These are phyloP conservation scores for Coffea canephora DNA, from an alignment of 257 asterid species.

Conservation along the genomic window DNA sequence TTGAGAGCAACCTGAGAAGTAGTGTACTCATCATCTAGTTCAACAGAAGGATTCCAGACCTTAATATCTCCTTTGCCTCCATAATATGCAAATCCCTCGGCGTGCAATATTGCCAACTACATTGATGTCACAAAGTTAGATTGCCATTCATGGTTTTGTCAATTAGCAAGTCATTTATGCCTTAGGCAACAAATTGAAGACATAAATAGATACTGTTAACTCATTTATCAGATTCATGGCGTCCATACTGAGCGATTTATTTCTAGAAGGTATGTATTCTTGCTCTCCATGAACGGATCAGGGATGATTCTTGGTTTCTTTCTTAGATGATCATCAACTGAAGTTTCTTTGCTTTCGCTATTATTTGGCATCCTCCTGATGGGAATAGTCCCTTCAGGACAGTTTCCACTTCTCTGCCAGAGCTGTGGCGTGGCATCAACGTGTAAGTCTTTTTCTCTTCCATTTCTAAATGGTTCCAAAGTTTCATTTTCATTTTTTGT, in stretches of 20 bases:
- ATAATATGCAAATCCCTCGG: slow-evolving; percentile 52
- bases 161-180: too few relatives aligned
- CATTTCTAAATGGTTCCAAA: background rate
- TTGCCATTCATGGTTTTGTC: too few relatives aligned
- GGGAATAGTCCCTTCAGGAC: slow-evolving; percentile 71
- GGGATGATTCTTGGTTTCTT: slow-evolving; percentile 19
- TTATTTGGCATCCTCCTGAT: slow-evolving; percentile 33
- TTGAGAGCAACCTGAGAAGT: slow-evolving; percentile 51
- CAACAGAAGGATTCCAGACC: slow-evolving; percentile 59
- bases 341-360: background rate
- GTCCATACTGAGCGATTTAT: slow-evolving; percentile 50
- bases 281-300: slow-evolving; percentile 18
- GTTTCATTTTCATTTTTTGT: background rate
- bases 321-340: background rate
- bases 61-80: slow-evolving; percentile 67
- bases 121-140: background rate
- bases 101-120: slow-evolving; percentile 49
- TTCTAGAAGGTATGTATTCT: slow-evolving; percentile 27
- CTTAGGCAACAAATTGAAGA: too few relatives aligned
- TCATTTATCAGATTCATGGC: too few relatives aligned
- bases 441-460: background rate
- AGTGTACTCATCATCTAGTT: slow-evolving; percentile 57
- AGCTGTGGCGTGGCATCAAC: slow-evolving; percentile 30
- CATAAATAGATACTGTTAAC: too few relatives aligned
- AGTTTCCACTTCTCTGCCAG: slow-evolving; percentile 67